These are phyloP conservation scores for Aegilops umbellulata DNA, from an alignment of 176 grass and related monocot species.

Conservation along the genomic window DNA sequence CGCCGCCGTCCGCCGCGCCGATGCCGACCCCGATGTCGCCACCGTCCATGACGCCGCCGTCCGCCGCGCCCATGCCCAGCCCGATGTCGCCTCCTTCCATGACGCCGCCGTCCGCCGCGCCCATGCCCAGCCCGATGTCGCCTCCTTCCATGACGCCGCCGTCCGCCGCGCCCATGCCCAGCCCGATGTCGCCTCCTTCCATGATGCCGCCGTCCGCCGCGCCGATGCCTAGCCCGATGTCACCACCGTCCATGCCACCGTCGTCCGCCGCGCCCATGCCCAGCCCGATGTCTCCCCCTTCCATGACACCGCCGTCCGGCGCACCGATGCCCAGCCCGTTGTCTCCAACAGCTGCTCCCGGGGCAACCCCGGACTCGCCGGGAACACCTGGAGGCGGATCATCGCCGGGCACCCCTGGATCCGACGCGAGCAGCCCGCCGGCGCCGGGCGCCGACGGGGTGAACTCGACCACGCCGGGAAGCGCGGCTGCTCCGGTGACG, in stretches of 20 bases:
- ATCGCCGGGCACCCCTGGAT: constrained; percentile 6
- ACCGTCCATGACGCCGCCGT: background rate
- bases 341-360: background rate
- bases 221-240: background rate
- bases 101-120: background rate
- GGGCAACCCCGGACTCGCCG: background rate
- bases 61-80: background rate
- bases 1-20: background rate
- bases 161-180: background rate
- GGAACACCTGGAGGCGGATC: background rate
- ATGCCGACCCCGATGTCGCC: background rate
- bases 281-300: background rate
- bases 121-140: background rate
- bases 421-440: background rate
- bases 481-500: background rate
- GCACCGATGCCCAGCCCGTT: too few relatives aligned
- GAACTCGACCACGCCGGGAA: background rate
- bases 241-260: background rate
- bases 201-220: background rate
- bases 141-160: background rate
- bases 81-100: background rate
- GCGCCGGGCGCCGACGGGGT: background rate
- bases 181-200: background rate
- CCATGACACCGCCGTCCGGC: background rate
- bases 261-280: background rate